Base-by-base conservation (phyloP, 768 basidiomycete species). In the Leccinum longicurvipes region DNA sequence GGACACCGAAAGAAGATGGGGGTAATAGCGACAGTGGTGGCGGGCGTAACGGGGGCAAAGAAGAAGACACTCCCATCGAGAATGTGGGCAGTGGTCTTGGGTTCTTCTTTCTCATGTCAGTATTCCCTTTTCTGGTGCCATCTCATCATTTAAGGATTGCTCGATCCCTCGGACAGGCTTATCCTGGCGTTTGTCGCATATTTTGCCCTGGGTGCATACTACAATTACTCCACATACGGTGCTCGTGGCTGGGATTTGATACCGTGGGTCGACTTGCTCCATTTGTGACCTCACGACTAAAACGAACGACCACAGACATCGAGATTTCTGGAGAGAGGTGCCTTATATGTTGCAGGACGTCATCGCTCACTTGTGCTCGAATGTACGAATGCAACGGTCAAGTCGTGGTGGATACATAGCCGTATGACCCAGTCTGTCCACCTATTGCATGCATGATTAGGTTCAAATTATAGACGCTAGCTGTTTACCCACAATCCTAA, bases 251-350 rank as follows among this genome's bases (percentile, higher is more conserved):
- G 77, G 68, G 92, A 94, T 71, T 78, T 93, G 52, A 84, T 93
- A 68, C 91, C 91, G 89, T 91, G 68, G 68, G 90, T 80, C 23
- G 31, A n/a, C n/a, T 29, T 47, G 11, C 56, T 51, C 52, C 42
- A 12, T 8, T 12, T 31, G 15, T 52, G 62, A 48, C 61, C 5
- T 42, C 19, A 28, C 14, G 25, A 15, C 50, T 55, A 7, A 63
- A 48, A 47, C 41, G 14, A 7, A 15, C 27, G 14, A 11, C 14
- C 19, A 19, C 60, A 93, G 90, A 56, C 91, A 93, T 72, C 88
- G 91, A 48, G 89, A 92, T 67, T 93, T 93, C 71, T 93, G 91
- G 91, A 76, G 84, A 68, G 91, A 93, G 72, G 89, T 93, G 3
- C 91, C 91, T 4, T 91, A 90, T 61, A 88, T 93, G 83, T 69